Conservation (phyloP, 2,329 filamentous ascomycete species). For the Clarireedia homoeocarpa region DNA sequence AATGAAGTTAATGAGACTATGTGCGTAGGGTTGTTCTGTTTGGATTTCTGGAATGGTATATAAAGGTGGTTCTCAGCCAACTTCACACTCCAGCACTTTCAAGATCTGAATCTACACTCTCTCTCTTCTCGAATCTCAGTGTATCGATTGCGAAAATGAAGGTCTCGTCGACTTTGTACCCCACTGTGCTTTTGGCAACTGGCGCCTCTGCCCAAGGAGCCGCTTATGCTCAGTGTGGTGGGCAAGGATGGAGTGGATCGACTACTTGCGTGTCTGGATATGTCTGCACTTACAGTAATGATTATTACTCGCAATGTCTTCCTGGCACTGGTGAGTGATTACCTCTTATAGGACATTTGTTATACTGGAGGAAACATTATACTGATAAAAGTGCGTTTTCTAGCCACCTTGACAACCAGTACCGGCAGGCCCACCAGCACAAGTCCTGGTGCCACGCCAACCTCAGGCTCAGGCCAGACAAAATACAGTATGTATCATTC, state of each 20-base stretch:
- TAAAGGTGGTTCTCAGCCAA: too few relatives aligned
- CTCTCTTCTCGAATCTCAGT: background rate
- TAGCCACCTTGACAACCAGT: background rate
- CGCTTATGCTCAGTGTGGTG: slow-evolving; percentile 21
- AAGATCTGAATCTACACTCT: too few relatives aligned
- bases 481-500: slow-evolving; percentile 15
- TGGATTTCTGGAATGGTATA: too few relatives aligned
- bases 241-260: slow-evolving; percentile 24
- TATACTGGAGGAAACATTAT: background rate
- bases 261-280: slow-evolving; percentile 28
- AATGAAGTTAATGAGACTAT: too few relatives aligned
- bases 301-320: slow-evolving; percentile 29
- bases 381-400: background rate
- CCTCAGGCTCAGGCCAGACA: slow-evolving; percentile 8
- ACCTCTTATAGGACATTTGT: too few relatives aligned
- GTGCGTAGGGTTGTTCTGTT: too few relatives aligned
- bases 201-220: slow-evolving; percentile 4
- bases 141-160: slow-evolving; percentile 1
- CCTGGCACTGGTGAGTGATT: slow-evolving; percentile 10
- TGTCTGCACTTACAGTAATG: slow-evolving; percentile 22
- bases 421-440: background rate
- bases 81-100: too few relatives aligned
- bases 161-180: background rate
- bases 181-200: background rate
- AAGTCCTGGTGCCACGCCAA: background rate